A percentile compares a stretch with the other conserved stretches of the same genome.
These are phyloP conservation scores for Fusarium sp. DNA, from an alignment of 2,329 filamentous ascomycete genomes.

Conservation along the genomic window DNA sequence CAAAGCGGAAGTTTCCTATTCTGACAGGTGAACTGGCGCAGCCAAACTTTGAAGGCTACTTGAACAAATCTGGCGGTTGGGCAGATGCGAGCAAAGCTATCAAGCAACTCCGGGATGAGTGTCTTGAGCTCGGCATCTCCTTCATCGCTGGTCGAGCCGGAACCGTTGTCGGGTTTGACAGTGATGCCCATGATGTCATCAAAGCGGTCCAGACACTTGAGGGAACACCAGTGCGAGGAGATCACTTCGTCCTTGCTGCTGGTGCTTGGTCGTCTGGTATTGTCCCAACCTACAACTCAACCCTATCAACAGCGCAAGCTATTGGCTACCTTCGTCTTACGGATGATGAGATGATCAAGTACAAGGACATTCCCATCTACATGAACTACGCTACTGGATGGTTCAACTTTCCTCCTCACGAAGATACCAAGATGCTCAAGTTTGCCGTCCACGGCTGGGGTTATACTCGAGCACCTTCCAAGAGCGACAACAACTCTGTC, in stretches of 20 bases:
- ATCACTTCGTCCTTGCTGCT: constrained; percentile 32
- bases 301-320: constrained; percentile 29
- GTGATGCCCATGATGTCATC: not conserved
- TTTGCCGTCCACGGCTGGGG: constrained; percentile 39
- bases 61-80: constrained; percentile 32
- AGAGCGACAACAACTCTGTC: constrained; percentile 1
- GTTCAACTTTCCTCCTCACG: constrained; percentile 43
- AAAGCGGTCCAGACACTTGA: not conserved
- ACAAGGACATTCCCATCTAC: constrained; percentile 35
- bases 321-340: constrained; percentile 33
- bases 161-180: constrained; percentile 22
- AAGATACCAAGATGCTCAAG: constrained; percentile 35
- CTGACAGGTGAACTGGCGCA: constrained; percentile 22
- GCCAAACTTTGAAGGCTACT: constrained; percentile 30
- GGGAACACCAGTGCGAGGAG: constrained; percentile 2
- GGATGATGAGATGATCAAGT: constrained; percentile 27
- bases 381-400: constrained; percentile 39
- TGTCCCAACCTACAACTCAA: constrained; percentile 27
- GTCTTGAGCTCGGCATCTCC: constrained; percentile 28
- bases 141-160: constrained; percentile 31
- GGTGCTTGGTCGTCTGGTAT: constrained; percentile 29
- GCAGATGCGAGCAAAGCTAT: constrained; percentile 37
- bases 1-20: constrained; percentile 4
- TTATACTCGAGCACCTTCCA: constrained; percentile 21
- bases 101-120: constrained; percentile 29